phyloP scores from a whole-genome alignment of 495 filamentous ascomycete species.

The Viridothelium virens region DNA sequence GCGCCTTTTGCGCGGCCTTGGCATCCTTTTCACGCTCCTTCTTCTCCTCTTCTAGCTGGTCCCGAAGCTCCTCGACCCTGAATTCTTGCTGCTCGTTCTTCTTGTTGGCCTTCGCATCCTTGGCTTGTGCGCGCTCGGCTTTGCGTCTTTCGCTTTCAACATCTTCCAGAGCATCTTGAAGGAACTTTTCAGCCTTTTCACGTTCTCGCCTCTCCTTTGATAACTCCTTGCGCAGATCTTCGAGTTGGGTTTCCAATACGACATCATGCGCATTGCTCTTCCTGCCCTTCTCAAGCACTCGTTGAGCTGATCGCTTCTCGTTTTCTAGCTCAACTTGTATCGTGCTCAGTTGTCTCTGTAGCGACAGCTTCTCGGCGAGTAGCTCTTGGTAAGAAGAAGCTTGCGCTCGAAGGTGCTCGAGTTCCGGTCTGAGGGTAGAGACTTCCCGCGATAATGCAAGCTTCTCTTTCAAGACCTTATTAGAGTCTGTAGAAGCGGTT shows the following conservation, averaged over 20 bases:
- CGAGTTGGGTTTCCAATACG: slow-evolving; percentile 38
- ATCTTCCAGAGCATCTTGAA: slow-evolving; percentile 33
- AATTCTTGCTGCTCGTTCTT: slow-evolving; percentile 21
- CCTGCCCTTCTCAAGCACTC: slow-evolving; percentile 44
- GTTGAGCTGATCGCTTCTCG: slow-evolving; percentile 61
- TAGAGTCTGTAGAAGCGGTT: slow-evolving; percentile 54
- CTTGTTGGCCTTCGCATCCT: slow-evolving; percentile 24
- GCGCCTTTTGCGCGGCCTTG: slow-evolving; percentile 31
- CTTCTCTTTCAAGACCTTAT: slow-evolving; percentile 69
- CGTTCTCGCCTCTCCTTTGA: slow-evolving; percentile 42
- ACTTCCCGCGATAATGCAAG: slow-evolving; percentile 64
- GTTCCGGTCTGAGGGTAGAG: slow-evolving; percentile 59
- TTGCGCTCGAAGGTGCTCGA: slow-evolving; percentile 70
- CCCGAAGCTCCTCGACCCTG: slow-evolving; percentile 33
- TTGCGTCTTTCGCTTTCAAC: slow-evolving; percentile 33
- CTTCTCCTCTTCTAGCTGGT: slow-evolving; percentile 38
- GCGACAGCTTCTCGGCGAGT: slow-evolving; percentile 63
- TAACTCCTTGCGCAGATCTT: slow-evolving; percentile 46
- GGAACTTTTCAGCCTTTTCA: slow-evolving; percentile 25
- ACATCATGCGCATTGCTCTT: slow-evolving; percentile 25
- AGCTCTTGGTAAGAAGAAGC: slow-evolving; percentile 55
- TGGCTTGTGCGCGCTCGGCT: slow-evolving; percentile 21
- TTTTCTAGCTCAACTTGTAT: slow-evolving; percentile 73
- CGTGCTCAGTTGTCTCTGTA: slow-evolving; percentile 66
- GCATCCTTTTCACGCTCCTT: slow-evolving; percentile 38